phyloP scores from a whole-genome alignment of 345 rosid genomes.

The Brassica rapa region DNA sequence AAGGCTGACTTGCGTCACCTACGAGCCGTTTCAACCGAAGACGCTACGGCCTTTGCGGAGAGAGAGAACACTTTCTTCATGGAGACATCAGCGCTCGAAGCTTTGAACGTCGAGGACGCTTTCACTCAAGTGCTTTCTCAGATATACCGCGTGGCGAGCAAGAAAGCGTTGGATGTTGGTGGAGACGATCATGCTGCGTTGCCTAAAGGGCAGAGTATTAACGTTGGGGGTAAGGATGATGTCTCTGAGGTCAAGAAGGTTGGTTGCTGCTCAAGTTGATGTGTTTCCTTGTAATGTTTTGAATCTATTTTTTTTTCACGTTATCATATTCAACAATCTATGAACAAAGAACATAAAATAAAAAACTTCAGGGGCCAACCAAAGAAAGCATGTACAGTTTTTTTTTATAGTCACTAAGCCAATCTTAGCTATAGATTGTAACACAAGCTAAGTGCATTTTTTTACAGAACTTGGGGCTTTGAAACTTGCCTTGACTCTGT shows the following conservation, averaged over 20 bases:
- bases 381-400: conserved; percentile 40
- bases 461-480: conserved; percentile 33
- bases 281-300: neutral
- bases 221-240: conserved; percentile 67
- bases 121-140: conserved; percentile 79
- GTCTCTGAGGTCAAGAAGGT: conserved; percentile 72
- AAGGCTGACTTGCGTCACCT: conserved; percentile 82
- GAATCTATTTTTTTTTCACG: neutral
- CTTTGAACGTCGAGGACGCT: conserved; percentile 78
- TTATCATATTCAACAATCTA: neutral
- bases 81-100: conserved; percentile 92
- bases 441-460: conserved; percentile 40
- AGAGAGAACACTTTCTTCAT: conserved; percentile 75
- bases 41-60: conserved; percentile 71
- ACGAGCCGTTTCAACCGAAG: conserved; percentile 77
- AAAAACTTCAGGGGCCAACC: conserved; percentile 43
- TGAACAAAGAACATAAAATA: conserved; percentile 13
- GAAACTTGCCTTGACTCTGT: conserved; percentile 38
- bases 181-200: conserved; percentile 58
- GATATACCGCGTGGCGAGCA: conserved; percentile 74
- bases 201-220: conserved; percentile 75
- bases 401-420: conserved; percentile 23
- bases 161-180: conserved; percentile 65
- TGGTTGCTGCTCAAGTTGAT: conserved; percentile 64
- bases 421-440: conserved; percentile 16